Base-by-base conservation (phyloP, 805 yeast genomes). In the Candida ortonii region DNA sequence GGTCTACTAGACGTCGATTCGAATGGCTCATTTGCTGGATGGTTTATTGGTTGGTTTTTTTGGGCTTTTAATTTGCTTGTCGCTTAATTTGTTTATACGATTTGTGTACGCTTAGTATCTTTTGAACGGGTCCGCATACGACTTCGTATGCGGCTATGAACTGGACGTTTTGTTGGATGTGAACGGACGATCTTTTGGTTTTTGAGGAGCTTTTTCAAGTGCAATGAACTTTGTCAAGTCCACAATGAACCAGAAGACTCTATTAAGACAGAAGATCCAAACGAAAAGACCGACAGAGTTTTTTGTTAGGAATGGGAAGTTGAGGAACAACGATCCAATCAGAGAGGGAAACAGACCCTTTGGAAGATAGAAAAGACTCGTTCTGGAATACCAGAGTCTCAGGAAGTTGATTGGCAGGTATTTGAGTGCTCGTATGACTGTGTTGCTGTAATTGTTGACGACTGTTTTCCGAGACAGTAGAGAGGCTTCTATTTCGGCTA, bases 211-310 rank as follows among this genome's bases (percentile, higher is more conserved):
- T 19, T 13, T 21, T 25, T 38, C 28, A 9, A 14, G 16, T 7
- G 44, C 34, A 7, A 44, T 22, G 3, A 40, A 22, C 24, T 41
- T 43, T 18, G 57, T 13, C 15, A 59, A 43, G 35, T 55, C 53
- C 17, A 52, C 52, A 9, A 57, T 35, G 6, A 55, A 46, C 36
- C 41, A 23, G 25, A 55, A 28, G 14, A 58, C 35, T 17, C 46
- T 41, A 16, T 52, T 50, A 11, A 57, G 26, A 27, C 69, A 60
- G 47, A 67, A 72, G 57, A 73, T 66, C 84, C 82, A 77, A 5
- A 68, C 60, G 6, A 75, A 66, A 28, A 76, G 68, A 1, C 86
- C 83, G 13, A 82, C 65, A 0, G 82, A 70, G 9, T 87, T 86
- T 13, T 60, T 53, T 1, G 73, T 71, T n/a, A 80, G 71, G 33